phyloP scores from a whole-genome alignment of 2,329 filamentous ascomycete species.

The Clarireedia sp. region DNA sequence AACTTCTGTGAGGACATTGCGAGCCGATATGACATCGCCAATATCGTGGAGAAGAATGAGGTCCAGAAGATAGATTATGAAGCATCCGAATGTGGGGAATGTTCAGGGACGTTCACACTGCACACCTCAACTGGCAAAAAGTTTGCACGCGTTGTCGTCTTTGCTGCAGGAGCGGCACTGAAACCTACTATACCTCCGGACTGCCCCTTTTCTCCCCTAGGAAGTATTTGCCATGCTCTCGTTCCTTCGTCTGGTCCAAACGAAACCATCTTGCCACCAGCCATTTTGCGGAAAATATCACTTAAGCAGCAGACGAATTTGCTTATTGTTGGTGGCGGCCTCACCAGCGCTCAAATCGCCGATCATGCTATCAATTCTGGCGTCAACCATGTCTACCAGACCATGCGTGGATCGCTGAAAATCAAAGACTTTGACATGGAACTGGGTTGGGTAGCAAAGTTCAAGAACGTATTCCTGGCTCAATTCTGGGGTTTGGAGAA shows the following conservation, averaged over 20 bases:
- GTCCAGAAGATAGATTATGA: conserved; percentile 20
- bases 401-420: conserved; percentile 52
- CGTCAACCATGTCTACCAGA: conserved; percentile 58
- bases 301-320: conserved; percentile 48
- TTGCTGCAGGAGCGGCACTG: conserved; percentile 64
- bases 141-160: conserved; percentile 55
- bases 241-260: not conserved
- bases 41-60: conserved; percentile 49
- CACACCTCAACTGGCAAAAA: conserved; percentile 45
- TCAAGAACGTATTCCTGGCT: conserved; percentile 68
- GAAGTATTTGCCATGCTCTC: conserved; percentile 19
- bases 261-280: conserved; percentile 14
- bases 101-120: conserved; percentile 56
- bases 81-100: not conserved
- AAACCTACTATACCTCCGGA: conserved; percentile 35
- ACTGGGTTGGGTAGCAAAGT: conserved; percentile 75
- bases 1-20: conserved; percentile 54
- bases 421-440: conserved; percentile 74
- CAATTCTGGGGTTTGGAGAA: conserved; percentile 70
- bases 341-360: conserved; percentile 67
- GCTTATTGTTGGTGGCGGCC: conserved; percentile 64
- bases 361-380: conserved; percentile 58
- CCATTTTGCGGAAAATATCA: conserved; percentile 46
- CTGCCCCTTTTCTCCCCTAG: conserved; percentile 32
- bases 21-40: conserved; percentile 49